These are phyloP conservation scores for Coniosporium tulheliwenetii DNA, from an alignment of 2,329 filamentous ascomycete species.

Conservation along the genomic window DNA sequence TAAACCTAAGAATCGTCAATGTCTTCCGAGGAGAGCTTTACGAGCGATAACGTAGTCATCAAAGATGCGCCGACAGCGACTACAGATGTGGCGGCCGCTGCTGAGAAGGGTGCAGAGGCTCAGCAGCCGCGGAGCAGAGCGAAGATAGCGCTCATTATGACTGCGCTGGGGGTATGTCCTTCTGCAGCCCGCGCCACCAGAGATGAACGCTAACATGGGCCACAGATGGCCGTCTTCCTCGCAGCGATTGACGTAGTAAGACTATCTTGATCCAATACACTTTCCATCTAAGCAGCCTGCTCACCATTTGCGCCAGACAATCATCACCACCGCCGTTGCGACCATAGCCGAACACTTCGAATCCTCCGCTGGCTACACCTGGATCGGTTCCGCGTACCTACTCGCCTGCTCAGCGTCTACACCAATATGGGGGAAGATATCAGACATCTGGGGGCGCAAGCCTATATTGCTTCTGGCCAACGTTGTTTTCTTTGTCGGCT, in stretches of 20 bases:
- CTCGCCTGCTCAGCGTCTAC: conserved; percentile 34
- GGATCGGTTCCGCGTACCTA: conserved; percentile 37
- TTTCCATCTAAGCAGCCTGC: neutral
- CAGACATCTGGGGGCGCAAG: conserved; percentile 53
- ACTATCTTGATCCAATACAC: neutral
- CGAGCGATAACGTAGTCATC: too few species aligned
- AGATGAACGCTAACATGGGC: neutral
- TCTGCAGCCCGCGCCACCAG: neutral
- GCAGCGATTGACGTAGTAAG: conserved; percentile 42
- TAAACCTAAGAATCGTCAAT: too few species aligned
- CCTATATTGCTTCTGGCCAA: conserved; percentile 44
- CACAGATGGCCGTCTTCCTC: conserved; percentile 39
- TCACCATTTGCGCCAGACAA: conserved; percentile 23
- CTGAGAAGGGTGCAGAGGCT: too few species aligned
- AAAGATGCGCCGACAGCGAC: too few species aligned
- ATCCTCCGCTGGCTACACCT: conserved; percentile 33
- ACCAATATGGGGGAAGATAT: conserved; percentile 46
- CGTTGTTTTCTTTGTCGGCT: conserved; percentile 45
- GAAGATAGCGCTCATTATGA: conserved; percentile 33
- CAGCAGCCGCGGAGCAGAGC: conserved; percentile 18
- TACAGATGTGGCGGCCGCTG: too few species aligned
- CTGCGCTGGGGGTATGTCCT: conserved; percentile 20
- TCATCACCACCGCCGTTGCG: conserved; percentile 45
- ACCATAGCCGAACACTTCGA: conserved; percentile 41
- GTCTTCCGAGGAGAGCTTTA: too few species aligned